These are phyloP conservation scores for Eutrema yunnanense DNA, from an alignment of 345 rosid species.

Conservation along the genomic window DNA sequence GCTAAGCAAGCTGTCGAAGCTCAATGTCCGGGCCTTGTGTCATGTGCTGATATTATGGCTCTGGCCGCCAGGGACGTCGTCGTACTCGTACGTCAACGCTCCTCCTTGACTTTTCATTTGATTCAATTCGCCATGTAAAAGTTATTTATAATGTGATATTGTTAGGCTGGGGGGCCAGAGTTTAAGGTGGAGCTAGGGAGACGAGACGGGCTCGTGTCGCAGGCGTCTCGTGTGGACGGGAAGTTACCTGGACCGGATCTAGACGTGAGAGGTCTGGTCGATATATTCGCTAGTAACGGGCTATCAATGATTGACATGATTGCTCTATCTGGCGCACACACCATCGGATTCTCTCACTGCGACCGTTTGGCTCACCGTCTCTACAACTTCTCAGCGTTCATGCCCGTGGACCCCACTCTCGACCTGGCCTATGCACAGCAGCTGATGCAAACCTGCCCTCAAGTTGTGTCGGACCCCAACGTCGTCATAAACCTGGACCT, in stretches of 20 bases:
- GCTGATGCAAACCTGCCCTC: slow-evolving; percentile 51
- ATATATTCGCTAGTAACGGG: slow-evolving; percentile 45
- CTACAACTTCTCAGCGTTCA: slow-evolving; percentile 51
- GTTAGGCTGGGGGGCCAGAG: slow-evolving; percentile 71
- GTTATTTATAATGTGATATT: neutral
- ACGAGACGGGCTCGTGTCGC: slow-evolving; percentile 59
- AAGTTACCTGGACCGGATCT: slow-evolving; percentile 66
- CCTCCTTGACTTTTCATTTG: neutral
- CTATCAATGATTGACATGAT: slow-evolving; percentile 69
- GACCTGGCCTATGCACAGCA: slow-evolving; percentile 47
- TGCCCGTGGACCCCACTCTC: slow-evolving; percentile 60
- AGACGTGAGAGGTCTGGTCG: slow-evolving; percentile 36
- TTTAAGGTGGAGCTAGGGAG: slow-evolving; percentile 81
- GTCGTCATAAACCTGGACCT: slow-evolving; percentile 56
- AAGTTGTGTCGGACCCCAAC: slow-evolving; percentile 38
- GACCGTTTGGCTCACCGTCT: slow-evolving; percentile 55
- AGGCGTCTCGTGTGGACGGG: slow-evolving; percentile 60
- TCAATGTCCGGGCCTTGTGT: slow-evolving; percentile 60
- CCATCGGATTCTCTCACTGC: slow-evolving; percentile 86
- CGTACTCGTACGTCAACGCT: slow-evolving; percentile 42
- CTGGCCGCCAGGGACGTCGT: slow-evolving; percentile 84
- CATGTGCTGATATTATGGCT: slow-evolving; percentile 83
- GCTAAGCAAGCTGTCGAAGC: slow-evolving; percentile 73
- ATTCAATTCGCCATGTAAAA: neutral
- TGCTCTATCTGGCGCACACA: slow-evolving; percentile 90